phyloP scores from a whole-genome alignment of 31 red algal genomes.

The Endocladia muricata region DNA sequence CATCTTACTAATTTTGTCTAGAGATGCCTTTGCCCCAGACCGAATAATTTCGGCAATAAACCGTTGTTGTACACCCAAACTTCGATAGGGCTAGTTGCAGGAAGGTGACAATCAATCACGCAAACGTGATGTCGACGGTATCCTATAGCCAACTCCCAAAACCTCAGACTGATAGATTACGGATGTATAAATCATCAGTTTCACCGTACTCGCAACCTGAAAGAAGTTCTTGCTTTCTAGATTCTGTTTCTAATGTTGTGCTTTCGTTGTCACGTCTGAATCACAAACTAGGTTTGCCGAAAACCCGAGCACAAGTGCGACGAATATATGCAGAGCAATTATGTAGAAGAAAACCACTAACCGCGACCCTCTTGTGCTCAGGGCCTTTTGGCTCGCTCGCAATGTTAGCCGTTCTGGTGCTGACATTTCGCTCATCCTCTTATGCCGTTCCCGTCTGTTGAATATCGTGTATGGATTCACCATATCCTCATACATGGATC shows the following conservation, averaged over 20 bases:
- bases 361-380: conserved; percentile 55
- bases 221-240: background rate
- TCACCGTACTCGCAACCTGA: background rate
- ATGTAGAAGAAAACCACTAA: conserved; percentile 79
- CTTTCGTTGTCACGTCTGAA: conserved; percentile 56
- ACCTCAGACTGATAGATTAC: too few species aligned
- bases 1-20: too few species aligned
- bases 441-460: conserved; percentile 66
- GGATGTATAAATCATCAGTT: background rate
- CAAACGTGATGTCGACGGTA: too few species aligned
- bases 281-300: conserved; percentile 28
- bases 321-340: conserved; percentile 76
- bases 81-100: too few species aligned
- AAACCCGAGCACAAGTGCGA: conserved; percentile 71
- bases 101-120: too few species aligned
- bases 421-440: conserved; percentile 72
- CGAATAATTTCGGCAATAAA: too few species aligned
- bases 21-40: too few species aligned
- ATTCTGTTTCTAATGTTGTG: conserved; percentile 24
- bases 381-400: conserved; percentile 51
- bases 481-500: conserved; percentile 76
- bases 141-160: too few species aligned
- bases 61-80: too few species aligned
- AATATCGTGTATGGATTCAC: conserved; percentile 81
- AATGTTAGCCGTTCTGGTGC: conserved; percentile 74